These are phyloP conservation scores for Seminavis robusta DNA, from an alignment of 108 stramenopile genomes.

Conservation along the genomic window DNA sequence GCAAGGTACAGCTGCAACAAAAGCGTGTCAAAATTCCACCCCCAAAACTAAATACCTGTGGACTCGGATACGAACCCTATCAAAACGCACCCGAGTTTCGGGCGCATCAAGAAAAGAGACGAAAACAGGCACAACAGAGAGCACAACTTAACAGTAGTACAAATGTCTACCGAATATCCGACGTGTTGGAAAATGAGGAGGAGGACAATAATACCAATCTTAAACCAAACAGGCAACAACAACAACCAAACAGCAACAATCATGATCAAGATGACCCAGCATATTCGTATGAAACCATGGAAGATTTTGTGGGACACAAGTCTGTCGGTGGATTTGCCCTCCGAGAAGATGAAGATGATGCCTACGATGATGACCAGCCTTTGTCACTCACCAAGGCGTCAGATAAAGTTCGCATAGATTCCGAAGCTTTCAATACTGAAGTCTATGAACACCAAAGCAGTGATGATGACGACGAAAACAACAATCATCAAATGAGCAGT, in stretches of 20 bases:
- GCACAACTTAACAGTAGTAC: slow-evolving; percentile 22
- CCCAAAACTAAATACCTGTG: slow-evolving; percentile 70
- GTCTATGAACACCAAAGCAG: slow-evolving; percentile 36
- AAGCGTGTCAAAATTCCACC: slow-evolving; percentile 45
- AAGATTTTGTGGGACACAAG: slow-evolving; percentile 74
- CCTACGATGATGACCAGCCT: slow-evolving; percentile 45
- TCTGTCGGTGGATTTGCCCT: slow-evolving; percentile 78
- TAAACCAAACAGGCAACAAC: not conserved
- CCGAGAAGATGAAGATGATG: slow-evolving; percentile 83
- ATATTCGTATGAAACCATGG: slow-evolving; percentile 43
- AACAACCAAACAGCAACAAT: not conserved
- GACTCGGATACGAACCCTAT: slow-evolving; percentile 72
- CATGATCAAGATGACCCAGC: slow-evolving; percentile 46
- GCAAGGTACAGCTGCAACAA: slow-evolving; percentile 39
- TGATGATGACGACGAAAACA: slow-evolving; percentile 26
- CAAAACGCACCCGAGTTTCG: slow-evolving; percentile 77
- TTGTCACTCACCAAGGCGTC: not conserved
- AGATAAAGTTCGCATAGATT: slow-evolving; percentile 9
- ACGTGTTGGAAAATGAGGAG: slow-evolving; percentile 10
- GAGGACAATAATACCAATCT: slow-evolving; percentile 1
- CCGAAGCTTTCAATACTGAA: slow-evolving; percentile 45
- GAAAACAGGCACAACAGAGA: slow-evolving; percentile 24
- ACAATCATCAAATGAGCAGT: too few species aligned
- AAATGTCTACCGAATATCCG: slow-evolving; percentile 40
- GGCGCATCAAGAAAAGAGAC: slow-evolving; percentile 43